Conservation (phyloP, 2,329 filamentous ascomycete species). For the Monosporascus ibericus region DNA sequence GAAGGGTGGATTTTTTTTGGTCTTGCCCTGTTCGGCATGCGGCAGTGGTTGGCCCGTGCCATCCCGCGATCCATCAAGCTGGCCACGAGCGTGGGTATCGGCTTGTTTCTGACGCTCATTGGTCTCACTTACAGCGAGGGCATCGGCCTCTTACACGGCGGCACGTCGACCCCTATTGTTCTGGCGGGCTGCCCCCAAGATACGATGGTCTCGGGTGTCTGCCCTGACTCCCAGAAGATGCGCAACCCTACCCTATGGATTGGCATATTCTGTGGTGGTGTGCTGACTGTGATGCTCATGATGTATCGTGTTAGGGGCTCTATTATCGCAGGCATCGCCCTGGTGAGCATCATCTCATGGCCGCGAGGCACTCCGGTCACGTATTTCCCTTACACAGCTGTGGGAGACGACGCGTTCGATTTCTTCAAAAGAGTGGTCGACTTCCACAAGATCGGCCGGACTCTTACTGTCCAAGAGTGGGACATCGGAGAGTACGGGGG, state of each 20-base stretch:
- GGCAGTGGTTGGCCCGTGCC: slow-evolving; percentile 80
- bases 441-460: slow-evolving; percentile 70
- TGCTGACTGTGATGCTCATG: slow-evolving; percentile 75
- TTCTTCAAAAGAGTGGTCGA: slow-evolving; percentile 86
- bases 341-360: slow-evolving; percentile 87
- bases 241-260: slow-evolving; percentile 79
- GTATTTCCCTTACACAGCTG: slow-evolving; percentile 67
- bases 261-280: slow-evolving; percentile 79
- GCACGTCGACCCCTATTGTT: slow-evolving; percentile 61
- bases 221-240: slow-evolving; percentile 65
- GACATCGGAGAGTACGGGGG: slow-evolving; percentile 60
- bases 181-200: slow-evolving; percentile 63
- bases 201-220: slow-evolving; percentile 41
- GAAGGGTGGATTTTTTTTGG: slow-evolving; percentile 82
- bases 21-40: slow-evolving; percentile 72
- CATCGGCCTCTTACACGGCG: slow-evolving; percentile 71
- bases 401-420: slow-evolving; percentile 67
- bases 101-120: slow-evolving; percentile 72
- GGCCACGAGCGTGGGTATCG: slow-evolving; percentile 79
- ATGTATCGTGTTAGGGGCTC: slow-evolving; percentile 83
- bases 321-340: slow-evolving; percentile 74
- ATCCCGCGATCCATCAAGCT: slow-evolving; percentile 83
- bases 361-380: slow-evolving; percentile 70
- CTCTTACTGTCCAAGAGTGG: slow-evolving; percentile 69
- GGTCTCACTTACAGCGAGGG: slow-evolving; percentile 75